phyloP scores from a whole-genome alignment of 2,329 filamentous ascomycete species.

The Fusarium zealandicum region DNA sequence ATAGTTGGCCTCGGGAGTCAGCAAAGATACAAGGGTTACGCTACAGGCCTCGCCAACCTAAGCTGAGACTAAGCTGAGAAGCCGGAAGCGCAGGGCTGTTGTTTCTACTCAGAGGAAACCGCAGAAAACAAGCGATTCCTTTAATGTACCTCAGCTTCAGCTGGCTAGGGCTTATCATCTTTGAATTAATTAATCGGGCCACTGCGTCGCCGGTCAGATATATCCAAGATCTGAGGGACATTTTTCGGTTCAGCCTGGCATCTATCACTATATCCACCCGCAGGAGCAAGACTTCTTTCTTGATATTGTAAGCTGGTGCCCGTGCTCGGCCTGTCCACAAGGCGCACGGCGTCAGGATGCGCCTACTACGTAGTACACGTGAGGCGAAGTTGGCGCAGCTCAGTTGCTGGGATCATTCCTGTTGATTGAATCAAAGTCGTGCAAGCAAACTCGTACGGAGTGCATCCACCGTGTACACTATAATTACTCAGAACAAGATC shows the following conservation, averaged over 20 bases:
- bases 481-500: neutral
- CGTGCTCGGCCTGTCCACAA: neutral
- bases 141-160: neutral
- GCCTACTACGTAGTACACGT: constrained; percentile 10
- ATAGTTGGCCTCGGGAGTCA: neutral
- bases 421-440: constrained; percentile 9
- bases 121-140: constrained; percentile 24
- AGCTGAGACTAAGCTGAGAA: constrained; percentile 9
- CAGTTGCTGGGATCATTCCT: constrained; percentile 21
- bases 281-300: neutral
- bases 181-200: neutral
- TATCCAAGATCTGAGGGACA: neutral
- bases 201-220: neutral
- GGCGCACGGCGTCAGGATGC: neutral
- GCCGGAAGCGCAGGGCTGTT: constrained; percentile 8
- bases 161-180: too few relatives aligned
- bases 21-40: constrained; percentile 14
- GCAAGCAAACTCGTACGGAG: neutral
- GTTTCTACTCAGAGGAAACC: constrained; percentile 25
- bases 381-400: constrained; percentile 22
- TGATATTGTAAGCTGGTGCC: neutral
- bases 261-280: neutral
- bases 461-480: neutral
- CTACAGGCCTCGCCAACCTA: constrained; percentile 5
- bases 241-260: neutral